phyloP scores from a whole-genome alignment of 2,329 filamentous ascomycete genomes.

The Colletotrichum karsti region DNA sequence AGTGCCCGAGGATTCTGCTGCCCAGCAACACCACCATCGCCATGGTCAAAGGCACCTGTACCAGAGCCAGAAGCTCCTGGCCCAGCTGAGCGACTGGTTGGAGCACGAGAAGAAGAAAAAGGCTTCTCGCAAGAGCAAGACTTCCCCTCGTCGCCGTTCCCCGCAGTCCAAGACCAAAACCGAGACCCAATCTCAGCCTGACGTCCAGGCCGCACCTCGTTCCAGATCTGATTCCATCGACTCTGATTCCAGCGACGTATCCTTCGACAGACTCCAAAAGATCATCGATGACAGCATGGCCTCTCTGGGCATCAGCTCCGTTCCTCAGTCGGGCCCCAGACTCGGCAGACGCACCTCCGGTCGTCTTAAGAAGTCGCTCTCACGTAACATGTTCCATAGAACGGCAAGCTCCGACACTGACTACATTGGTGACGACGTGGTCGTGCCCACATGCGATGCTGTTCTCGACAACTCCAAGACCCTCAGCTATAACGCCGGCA shows the following conservation, averaged over 20 bases:
- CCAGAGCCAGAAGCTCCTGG: conserved; percentile 66
- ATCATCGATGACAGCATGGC: conserved; percentile 78
- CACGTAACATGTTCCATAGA: conserved; percentile 49
- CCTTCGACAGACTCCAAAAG: conserved; percentile 81
- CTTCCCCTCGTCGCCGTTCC: conserved; percentile 50
- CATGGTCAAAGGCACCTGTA: conserved; percentile 47
- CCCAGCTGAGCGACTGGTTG: conserved; percentile 85
- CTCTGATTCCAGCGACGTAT: conserved; percentile 75
- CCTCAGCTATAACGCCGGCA: conserved; percentile 72
- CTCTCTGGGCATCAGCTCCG: conserved; percentile 56
- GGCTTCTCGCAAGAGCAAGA: conserved; percentile 60
- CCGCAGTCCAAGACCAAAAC: conserved; percentile 26
- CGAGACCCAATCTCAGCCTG: conserved; percentile 15
- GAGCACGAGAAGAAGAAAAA: conserved; percentile 79
- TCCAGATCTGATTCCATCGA: conserved; percentile 63
- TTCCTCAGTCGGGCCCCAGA: conserved; percentile 53
- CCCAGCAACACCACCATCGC: conserved; percentile 35
- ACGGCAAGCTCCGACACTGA: conserved; percentile 84
- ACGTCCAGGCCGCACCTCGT: conserved; percentile 16
- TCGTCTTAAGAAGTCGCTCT: conserved; percentile 46
- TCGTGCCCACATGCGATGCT: conserved; percentile 88
- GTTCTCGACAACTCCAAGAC: conserved; percentile 91
- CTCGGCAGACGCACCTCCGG: conserved; percentile 51
- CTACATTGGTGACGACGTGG: conserved; percentile 78
- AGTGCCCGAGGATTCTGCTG: conserved; percentile 35